These are phyloP conservation scores for Talaromyces pinophilus DNA, from an alignment of 2,329 filamentous ascomycete species.

Conservation along the genomic window DNA sequence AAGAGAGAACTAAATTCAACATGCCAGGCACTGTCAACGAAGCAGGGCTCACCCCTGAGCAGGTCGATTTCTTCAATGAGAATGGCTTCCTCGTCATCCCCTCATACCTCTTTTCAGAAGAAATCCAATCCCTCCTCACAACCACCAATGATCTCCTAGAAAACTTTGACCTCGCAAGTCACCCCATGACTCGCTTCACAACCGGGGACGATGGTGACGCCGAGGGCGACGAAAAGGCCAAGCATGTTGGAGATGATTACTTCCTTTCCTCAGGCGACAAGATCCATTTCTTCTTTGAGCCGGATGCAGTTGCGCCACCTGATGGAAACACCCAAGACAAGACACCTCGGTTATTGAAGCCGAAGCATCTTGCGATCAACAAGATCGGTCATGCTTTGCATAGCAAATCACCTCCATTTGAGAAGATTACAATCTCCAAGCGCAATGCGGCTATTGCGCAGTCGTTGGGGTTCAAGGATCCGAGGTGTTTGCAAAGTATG, in stretches of 20 bases:
- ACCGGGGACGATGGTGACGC: conserved; percentile 66
- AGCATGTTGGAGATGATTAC: conserved; percentile 90
- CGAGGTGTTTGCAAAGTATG: conserved; percentile 87
- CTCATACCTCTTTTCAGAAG: conserved; percentile 66
- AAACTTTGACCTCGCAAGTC: conserved; percentile 73
- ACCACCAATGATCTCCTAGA: conserved; percentile 76
- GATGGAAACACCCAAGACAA: conserved; percentile 43
- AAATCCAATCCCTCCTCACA: conserved; percentile 66
- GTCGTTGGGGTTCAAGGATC: conserved; percentile 72
- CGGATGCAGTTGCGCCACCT: conserved; percentile 70
- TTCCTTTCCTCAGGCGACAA: conserved; percentile 90
- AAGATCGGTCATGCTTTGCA: conserved; percentile 82
- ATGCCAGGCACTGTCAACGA: conserved; percentile 16
- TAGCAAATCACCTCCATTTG: conserved; percentile 66
- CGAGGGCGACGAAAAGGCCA: conserved; percentile 47
- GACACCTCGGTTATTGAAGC: conserved; percentile 66
- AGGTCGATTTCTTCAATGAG: conserved; percentile 70
- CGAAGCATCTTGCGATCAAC: conserved; percentile 84
- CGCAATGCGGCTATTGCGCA: conserved; percentile 66
- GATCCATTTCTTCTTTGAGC: conserved; percentile 95
- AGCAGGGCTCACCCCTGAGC: conserved; percentile 66
- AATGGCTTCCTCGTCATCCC: conserved; percentile 92
- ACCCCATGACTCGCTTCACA: conserved; percentile 92
- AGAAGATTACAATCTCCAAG: conserved; percentile 48
- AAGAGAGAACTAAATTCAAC: neutral